Percentiles rank a stretch among this genome's conserved stretches.
Evolutionary conservation across 1,139 yeast species (phyloP).

Genomic region (Keqinozyma sinolaborantium): DNA sequence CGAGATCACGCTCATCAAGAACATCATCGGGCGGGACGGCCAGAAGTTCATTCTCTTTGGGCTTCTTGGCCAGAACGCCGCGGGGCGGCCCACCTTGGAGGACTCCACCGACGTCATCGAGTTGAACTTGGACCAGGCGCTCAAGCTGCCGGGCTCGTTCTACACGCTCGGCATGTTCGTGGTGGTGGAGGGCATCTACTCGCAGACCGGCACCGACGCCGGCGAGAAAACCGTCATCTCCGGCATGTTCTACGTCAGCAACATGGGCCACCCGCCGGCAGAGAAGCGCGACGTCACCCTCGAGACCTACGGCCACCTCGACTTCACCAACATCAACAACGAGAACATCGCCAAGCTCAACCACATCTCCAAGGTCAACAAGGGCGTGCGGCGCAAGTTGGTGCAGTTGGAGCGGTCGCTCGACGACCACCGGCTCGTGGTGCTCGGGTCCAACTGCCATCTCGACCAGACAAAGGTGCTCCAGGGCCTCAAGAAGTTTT

Average conservation of each 20-base stretch:
- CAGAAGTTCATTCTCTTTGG: slow-evolving; percentile 77
- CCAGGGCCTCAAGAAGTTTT: slow-evolving; percentile 60
- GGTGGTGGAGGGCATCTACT: slow-evolving; percentile 81
- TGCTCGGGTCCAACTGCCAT: slow-evolving; percentile 72
- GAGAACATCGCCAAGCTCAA: slow-evolving; percentile 14
- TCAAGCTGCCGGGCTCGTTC: slow-evolving; percentile 64
- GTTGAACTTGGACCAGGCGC: slow-evolving; percentile 62
- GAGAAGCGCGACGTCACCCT: slow-evolving; percentile 66
- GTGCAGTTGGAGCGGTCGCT: slow-evolving; percentile 54
- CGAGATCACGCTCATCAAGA: slow-evolving; percentile 73
- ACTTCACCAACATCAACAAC: slow-evolving; percentile 64
- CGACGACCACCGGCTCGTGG: slow-evolving; percentile 53
- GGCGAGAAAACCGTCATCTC: slow-evolving; percentile 30
- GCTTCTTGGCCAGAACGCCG: slow-evolving; percentile 56
- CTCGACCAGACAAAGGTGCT: slow-evolving; percentile 58
- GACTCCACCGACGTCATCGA: slow-evolving; percentile 80
- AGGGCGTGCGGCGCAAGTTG: slow-evolving; percentile 52
- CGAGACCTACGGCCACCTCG: slow-evolving; percentile 75
- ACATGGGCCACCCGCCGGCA: slow-evolving; percentile 85
- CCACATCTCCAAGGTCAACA: slow-evolving; percentile 51
- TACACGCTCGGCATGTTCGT: slow-evolving; percentile 79
- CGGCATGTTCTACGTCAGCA: slow-evolving; percentile 66
- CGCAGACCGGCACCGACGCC: slow-evolving; percentile 52
- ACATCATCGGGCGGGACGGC: slow-evolving; percentile 81
- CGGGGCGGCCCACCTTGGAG: slow-evolving; percentile 72